Evolutionary conservation across 805 yeast species (phyloP), one percentile per base, ranked within the genome.

Genomic region (Maudiozyma bulderi): DNA sequence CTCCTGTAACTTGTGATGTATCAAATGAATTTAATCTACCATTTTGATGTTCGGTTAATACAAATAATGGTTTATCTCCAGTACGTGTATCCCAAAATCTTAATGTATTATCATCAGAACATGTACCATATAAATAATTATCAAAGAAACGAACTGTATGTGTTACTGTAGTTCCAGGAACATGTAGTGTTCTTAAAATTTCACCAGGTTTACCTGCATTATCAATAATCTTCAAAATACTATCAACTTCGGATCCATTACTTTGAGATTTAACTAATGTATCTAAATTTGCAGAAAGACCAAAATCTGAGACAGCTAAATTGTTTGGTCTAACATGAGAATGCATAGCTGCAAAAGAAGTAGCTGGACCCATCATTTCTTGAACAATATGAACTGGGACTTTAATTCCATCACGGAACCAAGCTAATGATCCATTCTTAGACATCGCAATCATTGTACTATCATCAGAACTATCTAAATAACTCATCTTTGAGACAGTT

Each of bases 391-490:
- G 64, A 10, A 61, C 58, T 3, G 68, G 68, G 6, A 57, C 64
- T 48, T 59, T 59, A 47, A 57, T 53, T 7, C 57, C 64, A 26
- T 60, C 64, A 28, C 56, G 54, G 45, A 63, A 63, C 68, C 68
- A 64, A 14, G 66, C 68, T 26, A 64, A 46, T 11, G 68, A 63
- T 11, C 67, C 68, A 47, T 54, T 62, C 9, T 58, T 47, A 4
- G 67, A 55, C 66, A 64, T 60, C 10, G 58, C 64, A 44, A 64
- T 52, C 8, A 57, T 52, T 11, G 68, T 67, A 38, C 74, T 72
- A 28, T 57, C 63, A 32, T 54, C 62, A 48, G 78, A 82, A 29
- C 52, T 54, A 33, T 61, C 61, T 38, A 62, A 45, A 33, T 57
- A 55, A 9, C 50, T 46, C 54, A 64, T 48, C 49, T 63, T 63